These are phyloP conservation scores for Eustoma russellianum DNA, from an alignment of 257 asterid species.

Conservation along the genomic window DNA sequence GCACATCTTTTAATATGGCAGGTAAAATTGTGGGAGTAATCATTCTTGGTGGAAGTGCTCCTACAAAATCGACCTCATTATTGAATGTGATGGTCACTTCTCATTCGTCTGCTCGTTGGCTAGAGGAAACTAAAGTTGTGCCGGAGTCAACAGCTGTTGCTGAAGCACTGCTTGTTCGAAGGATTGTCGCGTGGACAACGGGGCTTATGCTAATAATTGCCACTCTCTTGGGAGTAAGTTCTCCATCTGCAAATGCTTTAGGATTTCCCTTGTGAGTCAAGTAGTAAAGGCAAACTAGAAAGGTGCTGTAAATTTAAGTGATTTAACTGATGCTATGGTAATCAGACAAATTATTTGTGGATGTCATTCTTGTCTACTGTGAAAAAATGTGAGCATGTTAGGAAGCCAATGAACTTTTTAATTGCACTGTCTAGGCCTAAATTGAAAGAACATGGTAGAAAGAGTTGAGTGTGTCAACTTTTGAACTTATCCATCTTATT, in stretches of 20 bases:
- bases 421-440: not conserved
- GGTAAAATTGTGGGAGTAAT: slow-evolving; percentile 83
- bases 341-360: not conserved
- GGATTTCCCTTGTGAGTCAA: not conserved
- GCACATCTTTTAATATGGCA: slow-evolving; percentile 21
- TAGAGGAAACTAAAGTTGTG: slow-evolving; percentile 41
- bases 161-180: slow-evolving; percentile 53
- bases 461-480: not conserved
- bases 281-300: not conserved
- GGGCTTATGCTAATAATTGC: slow-evolving; percentile 82
- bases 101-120: slow-evolving; percentile 56
- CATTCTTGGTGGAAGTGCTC: slow-evolving; percentile 27
- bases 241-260: slow-evolving; percentile 1
- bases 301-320: not conserved
- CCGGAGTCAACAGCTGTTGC: slow-evolving; percentile 22
- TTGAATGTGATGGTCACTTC: slow-evolving; percentile 38
- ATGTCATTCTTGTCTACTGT: not conserved
- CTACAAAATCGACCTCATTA: slow-evolving; percentile 33
- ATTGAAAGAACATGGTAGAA: not conserved
- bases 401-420: not conserved
- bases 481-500: not conserved
- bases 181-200: slow-evolving; percentile 79
- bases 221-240: slow-evolving; percentile 74
- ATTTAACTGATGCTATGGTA: not conserved
- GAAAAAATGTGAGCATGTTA: not conserved